Evolutionary conservation across 441 rosid genomes (phyloP).

Genomic region (Populus tomentosa): DNA sequence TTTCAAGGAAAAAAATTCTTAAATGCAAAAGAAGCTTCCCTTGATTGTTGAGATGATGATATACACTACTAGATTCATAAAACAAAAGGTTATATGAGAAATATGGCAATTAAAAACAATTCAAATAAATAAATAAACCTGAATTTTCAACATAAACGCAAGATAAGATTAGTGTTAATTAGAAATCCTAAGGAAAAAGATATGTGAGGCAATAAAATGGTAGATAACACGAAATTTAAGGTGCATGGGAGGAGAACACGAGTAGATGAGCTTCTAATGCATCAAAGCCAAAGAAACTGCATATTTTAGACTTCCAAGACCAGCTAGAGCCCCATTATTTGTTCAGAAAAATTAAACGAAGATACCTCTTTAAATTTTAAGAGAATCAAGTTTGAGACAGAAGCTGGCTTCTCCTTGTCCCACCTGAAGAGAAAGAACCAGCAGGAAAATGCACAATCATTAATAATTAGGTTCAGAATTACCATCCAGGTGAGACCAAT

Average conservation of each 20-base stretch:
- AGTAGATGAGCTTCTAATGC: neutral
- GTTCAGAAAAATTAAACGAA: neutral
- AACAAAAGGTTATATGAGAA: neutral
- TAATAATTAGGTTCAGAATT: constrained; percentile 2
- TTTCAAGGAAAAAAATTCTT: neutral
- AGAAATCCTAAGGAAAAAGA: neutral
- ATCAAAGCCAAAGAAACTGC: neutral
- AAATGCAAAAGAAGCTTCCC: neutral
- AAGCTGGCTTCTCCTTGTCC: constrained; percentile 77
- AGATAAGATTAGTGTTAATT: neutral
- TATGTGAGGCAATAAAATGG: neutral
- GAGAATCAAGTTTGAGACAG: constrained; percentile 77
- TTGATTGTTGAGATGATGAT: neutral
- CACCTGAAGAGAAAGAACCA: constrained; percentile 52
- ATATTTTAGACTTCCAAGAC: neutral
- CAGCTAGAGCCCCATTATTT: neutral
- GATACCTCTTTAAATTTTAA: constrained; percentile 84
- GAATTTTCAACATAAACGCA: too few relatives aligned
- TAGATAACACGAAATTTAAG: neutral
- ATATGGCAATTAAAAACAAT: neutral
- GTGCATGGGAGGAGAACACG: neutral
- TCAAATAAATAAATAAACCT: neutral
- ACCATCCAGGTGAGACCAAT: neutral
- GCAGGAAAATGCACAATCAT: neutral
- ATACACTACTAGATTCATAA: neutral